Evolutionary conservation across 441 rosid genomes (phyloP), one percentile per base, ranked within the genome.

Genomic region (Lepidium campestre): DNA sequence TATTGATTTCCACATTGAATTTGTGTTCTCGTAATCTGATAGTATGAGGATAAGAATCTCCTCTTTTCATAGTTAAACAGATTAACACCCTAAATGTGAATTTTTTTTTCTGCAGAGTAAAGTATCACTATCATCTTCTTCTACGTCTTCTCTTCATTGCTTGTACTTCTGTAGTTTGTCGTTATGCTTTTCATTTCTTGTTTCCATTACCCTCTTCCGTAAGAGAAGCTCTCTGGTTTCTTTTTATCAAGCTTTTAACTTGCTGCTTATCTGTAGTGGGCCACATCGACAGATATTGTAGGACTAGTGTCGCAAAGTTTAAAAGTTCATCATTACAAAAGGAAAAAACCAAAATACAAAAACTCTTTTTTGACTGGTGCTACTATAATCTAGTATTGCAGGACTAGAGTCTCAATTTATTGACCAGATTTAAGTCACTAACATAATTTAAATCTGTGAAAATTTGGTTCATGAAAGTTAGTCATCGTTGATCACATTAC

Each of bases 241-340:
- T 52, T 12, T 35, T 11, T 53, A 5, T 39, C 44, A 34, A 74
- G 82, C 68, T 70, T 81, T 79, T 75, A 76, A 89, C 89, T 83
- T 82, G 76, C 53, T 81, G 95, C 85, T 82, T 74, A 77, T 81
- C 80, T 76, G 11, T 75, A 82, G 96, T 88, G 91, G 97, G 98
- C 88, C 98, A 90, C 88, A 86, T 83, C 85, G 84, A 78, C 96
- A 86, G 89, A 15, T 25, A 49, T 40, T 13, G 46, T 19, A 22
- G 61, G 20, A n/a, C 9, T 37, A 13, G 32, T 18, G 7, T 88
- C 83, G 22, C 9, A 4, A 29, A 59, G 44, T 14, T 4, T 10
- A 12, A 45, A 37, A 45, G 63, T 41, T 57, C 18, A 18, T 27
- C 18, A 18, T 27, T 39, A 8, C 45, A 25, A 64, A n/a, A 31